These are phyloP conservation scores for Ilyonectria sp. DNA, from an alignment of 2,329 filamentous ascomycete genomes.

Conservation along the genomic window DNA sequence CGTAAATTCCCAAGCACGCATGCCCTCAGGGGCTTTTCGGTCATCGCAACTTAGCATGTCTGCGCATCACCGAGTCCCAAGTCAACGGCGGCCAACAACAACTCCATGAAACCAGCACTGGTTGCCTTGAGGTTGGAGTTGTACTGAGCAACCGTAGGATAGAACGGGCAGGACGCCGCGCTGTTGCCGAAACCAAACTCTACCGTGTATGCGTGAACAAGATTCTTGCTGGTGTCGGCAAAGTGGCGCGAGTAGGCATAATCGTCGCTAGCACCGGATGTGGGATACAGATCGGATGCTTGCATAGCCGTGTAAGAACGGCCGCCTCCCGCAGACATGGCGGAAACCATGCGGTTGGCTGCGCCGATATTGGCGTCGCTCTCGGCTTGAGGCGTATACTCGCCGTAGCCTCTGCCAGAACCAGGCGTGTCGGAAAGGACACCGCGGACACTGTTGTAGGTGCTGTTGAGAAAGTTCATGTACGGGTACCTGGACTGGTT, in stretches of 20 bases:
- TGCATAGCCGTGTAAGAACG: conserved; percentile 57
- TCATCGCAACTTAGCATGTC: not conserved
- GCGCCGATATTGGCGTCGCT: conserved; percentile 49
- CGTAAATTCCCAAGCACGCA: no score
- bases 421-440: conserved; percentile 56
- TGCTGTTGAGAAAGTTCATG: conserved; percentile 65
- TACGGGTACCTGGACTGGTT: conserved; percentile 59
- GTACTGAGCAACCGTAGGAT: conserved; percentile 58
- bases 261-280: conserved; percentile 60
- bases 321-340: conserved; percentile 40
- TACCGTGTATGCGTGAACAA: conserved; percentile 51
- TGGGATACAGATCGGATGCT: conserved; percentile 59
- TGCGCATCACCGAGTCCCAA: conserved; percentile 21
- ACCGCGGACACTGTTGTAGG: conserved; percentile 64
- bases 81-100: conserved; percentile 48
- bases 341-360: conserved; percentile 51
- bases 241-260: conserved; percentile 51
- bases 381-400: conserved; percentile 57
- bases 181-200: conserved; percentile 56
- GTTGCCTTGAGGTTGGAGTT: conserved; percentile 55
- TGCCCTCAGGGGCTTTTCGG: no score
- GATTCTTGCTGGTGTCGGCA: conserved; percentile 24
- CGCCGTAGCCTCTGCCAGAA: conserved; percentile 52
- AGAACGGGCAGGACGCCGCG: conserved; percentile 53
- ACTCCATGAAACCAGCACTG: conserved; percentile 61